These are phyloP conservation scores for Hypoxylon fragiforme DNA, from an alignment of 495 filamentous ascomycete species.

Conservation along the genomic window DNA sequence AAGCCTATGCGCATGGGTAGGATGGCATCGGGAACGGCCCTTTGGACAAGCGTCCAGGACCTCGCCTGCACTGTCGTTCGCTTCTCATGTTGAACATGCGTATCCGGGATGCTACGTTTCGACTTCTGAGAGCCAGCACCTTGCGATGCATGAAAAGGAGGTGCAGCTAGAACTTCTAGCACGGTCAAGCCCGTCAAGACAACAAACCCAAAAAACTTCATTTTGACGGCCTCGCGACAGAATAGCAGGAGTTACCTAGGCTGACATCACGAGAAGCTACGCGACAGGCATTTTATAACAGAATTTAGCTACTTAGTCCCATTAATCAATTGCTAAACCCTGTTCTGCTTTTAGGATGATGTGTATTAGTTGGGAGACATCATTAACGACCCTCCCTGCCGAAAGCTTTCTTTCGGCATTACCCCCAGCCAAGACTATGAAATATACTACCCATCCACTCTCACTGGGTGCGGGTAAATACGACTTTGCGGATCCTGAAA, in stretches of 20 bases:
- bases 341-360: conserved; percentile 17
- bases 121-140: neutral
- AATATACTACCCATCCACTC: conserved; percentile 21
- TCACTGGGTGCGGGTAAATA: conserved; percentile 28
- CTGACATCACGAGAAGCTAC: conserved; percentile 4
- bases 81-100: conserved; percentile 41
- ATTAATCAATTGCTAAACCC: too few relatives aligned
- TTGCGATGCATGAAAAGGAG: conserved; percentile 12
- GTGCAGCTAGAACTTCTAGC: conserved; percentile 18
- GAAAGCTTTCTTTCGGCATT: conserved; percentile 24
- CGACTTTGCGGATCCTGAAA: conserved; percentile 1
- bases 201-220: conserved; percentile 26
- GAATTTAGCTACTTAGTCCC: neutral
- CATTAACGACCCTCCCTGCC: conserved; percentile 5
- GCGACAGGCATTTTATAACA: conserved; percentile 19
- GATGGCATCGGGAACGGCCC: conserved; percentile 30
- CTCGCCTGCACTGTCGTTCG: conserved; percentile 51
- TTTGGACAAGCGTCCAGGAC: conserved; percentile 38
- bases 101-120: conserved; percentile 29
- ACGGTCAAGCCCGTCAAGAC: conserved; percentile 15
- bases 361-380: conserved; percentile 1
- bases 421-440: conserved; percentile 16
- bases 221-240: conserved; percentile 2
- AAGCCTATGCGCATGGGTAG: conserved; percentile 35
- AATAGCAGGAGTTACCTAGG: neutral